phyloP scores from a whole-genome alignment of 768 basidiomycete species.

The Gymnopilus dilepis region DNA sequence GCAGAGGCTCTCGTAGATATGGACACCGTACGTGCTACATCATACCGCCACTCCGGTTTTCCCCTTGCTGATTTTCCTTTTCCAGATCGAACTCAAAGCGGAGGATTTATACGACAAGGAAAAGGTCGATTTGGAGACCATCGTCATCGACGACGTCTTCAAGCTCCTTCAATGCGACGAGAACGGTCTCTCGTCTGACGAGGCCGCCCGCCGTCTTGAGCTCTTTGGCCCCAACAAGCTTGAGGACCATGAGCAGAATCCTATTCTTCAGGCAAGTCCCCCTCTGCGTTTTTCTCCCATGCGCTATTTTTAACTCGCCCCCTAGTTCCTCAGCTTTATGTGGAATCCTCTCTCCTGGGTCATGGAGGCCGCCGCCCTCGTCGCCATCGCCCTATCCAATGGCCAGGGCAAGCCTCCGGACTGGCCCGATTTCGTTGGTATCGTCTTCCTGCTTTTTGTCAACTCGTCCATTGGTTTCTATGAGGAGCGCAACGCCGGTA shows the following conservation, averaged over 20 bases:
- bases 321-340: conserved; percentile 93
- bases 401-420: conserved; percentile 87
- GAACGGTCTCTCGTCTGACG: conserved; percentile 74
- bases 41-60: neutral
- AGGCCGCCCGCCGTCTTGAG: conserved; percentile 83
- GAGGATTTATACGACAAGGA: conserved; percentile 98
- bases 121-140: conserved; percentile 98
- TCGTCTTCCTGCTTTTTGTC: conserved; percentile 87
- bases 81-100: conserved; percentile 84
- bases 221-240: conserved; percentile 97
- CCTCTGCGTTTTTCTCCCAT: neutral
- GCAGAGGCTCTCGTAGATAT: conserved; percentile 89
- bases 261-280: conserved; percentile 77
- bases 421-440: conserved; percentile 98
- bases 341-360: conserved; percentile 99
- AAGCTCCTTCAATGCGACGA: conserved; percentile 92
- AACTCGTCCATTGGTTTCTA: conserved; percentile 99
- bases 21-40: conserved; percentile 57
- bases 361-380: conserved; percentile 96
- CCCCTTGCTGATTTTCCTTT: conserved; percentile 19
- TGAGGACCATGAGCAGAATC: conserved; percentile 87
- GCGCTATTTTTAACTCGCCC: conserved; percentile 8
- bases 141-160: conserved; percentile 96
- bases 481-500: conserved; percentile 96
- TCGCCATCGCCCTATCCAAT: conserved; percentile 96